A percentile compares a stretch with the other conserved stretches of the same genome.
These are phyloP conservation scores for Eleusine coracana DNA, from an alignment of 176 grass and related monocot genomes.

Conservation along the genomic window DNA sequence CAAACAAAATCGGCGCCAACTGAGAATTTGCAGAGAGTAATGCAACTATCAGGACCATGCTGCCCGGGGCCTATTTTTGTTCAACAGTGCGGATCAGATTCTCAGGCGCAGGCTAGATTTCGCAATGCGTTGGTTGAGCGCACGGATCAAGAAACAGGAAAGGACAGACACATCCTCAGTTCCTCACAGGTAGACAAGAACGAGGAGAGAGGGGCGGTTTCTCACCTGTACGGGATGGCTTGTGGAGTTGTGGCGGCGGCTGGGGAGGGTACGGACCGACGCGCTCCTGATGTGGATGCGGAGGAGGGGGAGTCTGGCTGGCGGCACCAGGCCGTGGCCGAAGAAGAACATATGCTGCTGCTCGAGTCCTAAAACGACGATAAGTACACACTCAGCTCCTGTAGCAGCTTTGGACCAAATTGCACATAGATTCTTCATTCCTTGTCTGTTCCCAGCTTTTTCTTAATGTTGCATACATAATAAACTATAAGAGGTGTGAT, in stretches of 20 bases:
- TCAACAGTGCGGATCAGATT: not conserved
- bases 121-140: slow-evolving; percentile 6
- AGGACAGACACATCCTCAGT: not conserved
- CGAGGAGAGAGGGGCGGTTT: not conserved
- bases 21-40: not conserved
- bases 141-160: not conserved
- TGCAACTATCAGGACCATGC: not conserved
- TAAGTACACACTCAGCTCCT: no score
- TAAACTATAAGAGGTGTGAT: not conserved
- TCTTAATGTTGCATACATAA: not conserved
- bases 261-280: not conserved
- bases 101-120: not conserved
- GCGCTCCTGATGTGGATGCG: not conserved
- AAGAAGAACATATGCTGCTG: slow-evolving; percentile 12
- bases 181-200: not conserved
- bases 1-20: not conserved
- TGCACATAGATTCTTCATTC: not conserved
- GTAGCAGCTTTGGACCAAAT: no score
- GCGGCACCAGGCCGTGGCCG: not conserved
- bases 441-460: not conserved
- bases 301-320: not conserved
- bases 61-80: not conserved
- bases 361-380: not conserved
- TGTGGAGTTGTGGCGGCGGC: not conserved
- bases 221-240: not conserved